Percentiles rank a stretch among this genome's conserved stretches.
Evolutionary conservation across 768 basidiomycete species (phyloP).

Genomic region (Stropharia rugosoannulata): DNA sequence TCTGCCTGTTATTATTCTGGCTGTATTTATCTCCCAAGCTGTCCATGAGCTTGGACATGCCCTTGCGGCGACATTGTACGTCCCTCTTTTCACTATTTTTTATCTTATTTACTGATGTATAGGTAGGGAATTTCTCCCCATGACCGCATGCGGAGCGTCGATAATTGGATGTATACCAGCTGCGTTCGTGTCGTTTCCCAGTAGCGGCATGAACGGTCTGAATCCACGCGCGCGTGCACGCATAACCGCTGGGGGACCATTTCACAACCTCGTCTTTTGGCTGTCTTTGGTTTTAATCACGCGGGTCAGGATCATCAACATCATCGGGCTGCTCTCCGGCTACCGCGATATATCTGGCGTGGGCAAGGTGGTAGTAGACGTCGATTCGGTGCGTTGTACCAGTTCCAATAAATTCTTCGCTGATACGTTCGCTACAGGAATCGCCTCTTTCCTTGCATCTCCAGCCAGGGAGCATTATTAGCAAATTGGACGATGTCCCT

Average conservation of each 20-base stretch:
- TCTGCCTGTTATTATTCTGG: conserved; percentile 60
- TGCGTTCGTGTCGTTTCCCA: conserved; percentile 69
- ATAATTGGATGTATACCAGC: conserved; percentile 67
- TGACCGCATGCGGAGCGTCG: conserved; percentile 60
- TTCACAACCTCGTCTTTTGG: conserved; percentile 72
- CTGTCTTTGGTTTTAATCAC: conserved; percentile 38
- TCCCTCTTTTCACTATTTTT: conserved; percentile 3
- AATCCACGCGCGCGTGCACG: conserved; percentile 47
- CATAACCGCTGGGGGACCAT: conserved; percentile 72
- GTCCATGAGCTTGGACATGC: conserved; percentile 84
- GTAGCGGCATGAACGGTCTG: conserved; percentile 36
- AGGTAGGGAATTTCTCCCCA: conserved; percentile 61
- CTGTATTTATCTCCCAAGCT: conserved; percentile 64
- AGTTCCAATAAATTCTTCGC: background rate
- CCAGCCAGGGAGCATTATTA: conserved; percentile 56
- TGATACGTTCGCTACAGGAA: conserved; percentile 32
- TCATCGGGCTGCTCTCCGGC: conserved; percentile 33
- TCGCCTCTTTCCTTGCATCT: conserved; percentile 63
- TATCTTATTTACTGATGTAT: background rate
- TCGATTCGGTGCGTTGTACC: conserved; percentile 48
- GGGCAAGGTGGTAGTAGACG: conserved; percentile 55
- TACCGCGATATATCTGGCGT: conserved; percentile 52
- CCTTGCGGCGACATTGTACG: conserved; percentile 72
- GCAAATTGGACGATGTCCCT: conserved; percentile 59
- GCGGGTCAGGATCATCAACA: conserved; percentile 28